Percentiles rank a stretch among this genome's conserved stretches.
Conservation (phyloP, 1,284 basidiomycete species). For the Tausonia pullulans region DNA sequence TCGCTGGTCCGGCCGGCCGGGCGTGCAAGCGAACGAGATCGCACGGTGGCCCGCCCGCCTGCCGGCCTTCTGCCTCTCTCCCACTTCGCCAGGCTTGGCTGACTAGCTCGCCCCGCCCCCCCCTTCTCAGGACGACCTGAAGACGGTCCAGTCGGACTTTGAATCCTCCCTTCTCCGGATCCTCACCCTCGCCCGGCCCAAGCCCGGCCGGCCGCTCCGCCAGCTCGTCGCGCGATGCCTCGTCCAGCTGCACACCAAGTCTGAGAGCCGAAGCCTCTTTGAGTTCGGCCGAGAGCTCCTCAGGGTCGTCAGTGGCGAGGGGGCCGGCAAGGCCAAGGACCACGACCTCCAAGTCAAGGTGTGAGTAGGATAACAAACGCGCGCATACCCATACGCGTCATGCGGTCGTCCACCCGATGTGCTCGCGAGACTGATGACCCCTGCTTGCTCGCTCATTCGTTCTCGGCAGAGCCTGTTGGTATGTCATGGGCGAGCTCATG, state of each 20-base stretch:
- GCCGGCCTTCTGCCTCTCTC: neutral
- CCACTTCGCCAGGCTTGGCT: no score
- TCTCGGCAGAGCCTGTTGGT: constrained; percentile 35
- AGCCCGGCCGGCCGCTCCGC: constrained; percentile 73
- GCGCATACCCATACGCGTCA: no score
- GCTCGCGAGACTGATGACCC: no score
- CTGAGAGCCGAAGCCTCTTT: constrained; percentile 73
- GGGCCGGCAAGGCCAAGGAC: constrained; percentile 50
- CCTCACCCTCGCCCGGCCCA: constrained; percentile 50
- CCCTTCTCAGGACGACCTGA: constrained; percentile 48
- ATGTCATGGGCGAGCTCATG: constrained; percentile 81
- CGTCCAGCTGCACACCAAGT: constrained; percentile 61
- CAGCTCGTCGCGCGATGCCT: constrained; percentile 69
- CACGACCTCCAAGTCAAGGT: constrained; percentile 55
- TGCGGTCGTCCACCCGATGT: no score
- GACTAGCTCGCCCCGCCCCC: neutral
- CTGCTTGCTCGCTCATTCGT: neutral
- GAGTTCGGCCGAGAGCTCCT: constrained; percentile 73
- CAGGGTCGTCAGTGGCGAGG: constrained; percentile 56
- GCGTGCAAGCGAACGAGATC: no score
- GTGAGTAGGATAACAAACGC: constrained; percentile 36
- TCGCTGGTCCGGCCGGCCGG: neutral
- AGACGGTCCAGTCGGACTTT: constrained; percentile 48
- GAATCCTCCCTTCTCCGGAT: constrained; percentile 55
- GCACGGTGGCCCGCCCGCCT: neutral